Percentiles rank a stretch among this genome's conserved stretches.
These are phyloP conservation scores for Daldinia grandis DNA, from an alignment of 495 filamentous ascomycete genomes.

Conservation along the genomic window DNA sequence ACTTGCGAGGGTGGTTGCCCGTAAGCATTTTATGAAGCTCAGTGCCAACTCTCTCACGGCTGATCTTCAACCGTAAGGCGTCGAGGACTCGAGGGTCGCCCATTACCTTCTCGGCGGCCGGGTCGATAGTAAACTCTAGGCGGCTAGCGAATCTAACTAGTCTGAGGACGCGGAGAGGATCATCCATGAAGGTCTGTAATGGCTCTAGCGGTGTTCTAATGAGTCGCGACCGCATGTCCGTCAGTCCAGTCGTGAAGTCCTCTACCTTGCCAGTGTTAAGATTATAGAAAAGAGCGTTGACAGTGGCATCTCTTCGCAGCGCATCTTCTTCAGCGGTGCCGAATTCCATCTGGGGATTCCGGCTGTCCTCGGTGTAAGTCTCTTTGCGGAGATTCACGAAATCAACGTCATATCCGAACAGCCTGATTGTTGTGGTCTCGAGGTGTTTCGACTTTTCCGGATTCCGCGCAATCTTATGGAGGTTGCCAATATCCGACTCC, in stretches of 20 bases:
- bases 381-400: conserved; percentile 95
- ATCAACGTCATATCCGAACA: conserved; percentile 90
- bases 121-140: conserved; percentile 79
- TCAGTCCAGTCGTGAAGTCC: conserved; percentile 82
- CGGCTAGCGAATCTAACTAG: conserved; percentile 90
- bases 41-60: conserved; percentile 81
- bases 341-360: conserved; percentile 93
- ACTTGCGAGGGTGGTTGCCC: conserved; percentile 73
- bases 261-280: conserved; percentile 79
- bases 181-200: conserved; percentile 92
- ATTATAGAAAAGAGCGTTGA: conserved; percentile 98
- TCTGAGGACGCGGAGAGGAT: conserved; percentile 89
- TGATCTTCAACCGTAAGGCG: conserved; percentile 88
- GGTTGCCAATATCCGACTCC: conserved; percentile 65
- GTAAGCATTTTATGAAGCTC: conserved; percentile 92
- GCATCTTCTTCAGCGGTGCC: conserved; percentile 92
- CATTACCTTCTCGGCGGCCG: conserved; percentile 76
- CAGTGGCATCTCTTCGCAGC: conserved; percentile 85
- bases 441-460: conserved; percentile 98
- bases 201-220: conserved; percentile 91
- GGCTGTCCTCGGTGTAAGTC: conserved; percentile 82
- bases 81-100: conserved; percentile 72
- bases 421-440: conserved; percentile 85
- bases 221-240: conserved; percentile 73
- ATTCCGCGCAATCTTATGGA: conserved; percentile 85